phyloP scores from a whole-genome alignment of 352 stramenopile species.

The Phytophthora pisi region DNA sequence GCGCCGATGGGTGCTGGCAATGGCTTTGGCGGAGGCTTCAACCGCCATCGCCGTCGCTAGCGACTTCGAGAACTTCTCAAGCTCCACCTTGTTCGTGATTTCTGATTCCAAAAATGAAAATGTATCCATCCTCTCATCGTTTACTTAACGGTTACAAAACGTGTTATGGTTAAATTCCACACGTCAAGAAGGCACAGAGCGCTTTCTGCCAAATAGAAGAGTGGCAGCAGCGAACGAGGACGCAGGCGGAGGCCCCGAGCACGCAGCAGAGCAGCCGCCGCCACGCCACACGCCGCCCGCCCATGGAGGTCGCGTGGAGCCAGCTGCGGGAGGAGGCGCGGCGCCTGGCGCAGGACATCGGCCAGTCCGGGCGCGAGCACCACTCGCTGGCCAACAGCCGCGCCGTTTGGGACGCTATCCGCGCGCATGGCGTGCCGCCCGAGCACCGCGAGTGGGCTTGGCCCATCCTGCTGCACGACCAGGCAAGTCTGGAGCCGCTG shows the following conservation, averaged over 20 bases:
- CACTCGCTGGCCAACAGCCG: constrained; percentile 61
- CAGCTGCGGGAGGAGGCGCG: constrained; percentile 66
- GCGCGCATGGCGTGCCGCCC: constrained; percentile 57
- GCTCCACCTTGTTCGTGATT: too few species aligned
- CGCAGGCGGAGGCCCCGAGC: not conserved
- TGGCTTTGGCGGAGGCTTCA: not conserved
- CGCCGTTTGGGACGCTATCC: constrained; percentile 56
- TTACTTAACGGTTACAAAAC: too few species aligned
- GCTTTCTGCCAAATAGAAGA: not conserved
- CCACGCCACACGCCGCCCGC: not conserved
- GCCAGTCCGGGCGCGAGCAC: constrained; percentile 65
- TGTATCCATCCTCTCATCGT: too few species aligned
- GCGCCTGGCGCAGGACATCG: constrained; percentile 60
- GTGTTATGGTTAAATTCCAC: too few species aligned
- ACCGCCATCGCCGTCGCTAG: not conserved
- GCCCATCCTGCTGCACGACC: constrained; percentile 72
- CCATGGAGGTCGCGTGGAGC: constrained; percentile 61
- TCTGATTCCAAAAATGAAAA: too few species aligned
- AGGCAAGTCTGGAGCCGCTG: constrained; percentile 28
- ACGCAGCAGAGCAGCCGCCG: not conserved
- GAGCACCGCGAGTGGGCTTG: constrained; percentile 84
- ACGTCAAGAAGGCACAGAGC: not conserved
- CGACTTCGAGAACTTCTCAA: too few species aligned
- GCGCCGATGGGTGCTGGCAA: not conserved
- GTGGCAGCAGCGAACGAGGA: too few species aligned